These are phyloP conservation scores for Gardenia jasminoides DNA, from an alignment of 257 asterid species.

Conservation along the genomic window DNA sequence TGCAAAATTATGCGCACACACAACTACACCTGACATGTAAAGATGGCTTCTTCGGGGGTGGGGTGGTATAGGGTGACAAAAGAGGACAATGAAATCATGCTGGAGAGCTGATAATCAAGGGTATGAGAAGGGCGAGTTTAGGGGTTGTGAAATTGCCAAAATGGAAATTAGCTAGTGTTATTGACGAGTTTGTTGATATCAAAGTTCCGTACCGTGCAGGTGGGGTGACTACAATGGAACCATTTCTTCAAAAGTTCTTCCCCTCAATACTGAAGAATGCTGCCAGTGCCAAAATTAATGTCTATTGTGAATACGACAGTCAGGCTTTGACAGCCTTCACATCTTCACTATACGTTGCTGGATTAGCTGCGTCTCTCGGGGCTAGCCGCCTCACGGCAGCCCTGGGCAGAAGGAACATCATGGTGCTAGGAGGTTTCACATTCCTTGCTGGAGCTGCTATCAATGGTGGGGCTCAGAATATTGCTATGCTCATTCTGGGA, in stretches of 20 bases:
- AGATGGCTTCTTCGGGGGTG: too few species aligned
- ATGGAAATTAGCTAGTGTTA: too few species aligned
- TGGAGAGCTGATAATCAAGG: too few species aligned
- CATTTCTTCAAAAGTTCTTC: constrained; percentile 29
- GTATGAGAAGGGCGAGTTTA: too few species aligned
- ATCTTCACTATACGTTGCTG: constrained; percentile 24
- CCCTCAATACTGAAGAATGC: constrained; percentile 21
- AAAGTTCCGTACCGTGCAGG: neutral
- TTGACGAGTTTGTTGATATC: too few species aligned
- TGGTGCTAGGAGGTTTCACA: constrained; percentile 21
- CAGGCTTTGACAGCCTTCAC: constrained; percentile 29
- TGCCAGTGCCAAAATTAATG: neutral
- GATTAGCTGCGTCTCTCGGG: constrained; percentile 16
- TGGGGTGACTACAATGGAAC: constrained; percentile 30
- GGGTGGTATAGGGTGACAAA: too few species aligned
- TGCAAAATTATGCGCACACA: too few species aligned
- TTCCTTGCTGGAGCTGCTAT: constrained; percentile 22
- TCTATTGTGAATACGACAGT: constrained; percentile 22
- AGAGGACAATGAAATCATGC: too few species aligned
- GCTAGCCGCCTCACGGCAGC: constrained; percentile 18
- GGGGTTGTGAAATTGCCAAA: too few species aligned
- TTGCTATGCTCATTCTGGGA: constrained; percentile 26
- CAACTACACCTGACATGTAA: too few species aligned
- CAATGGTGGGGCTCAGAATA: constrained; percentile 10
- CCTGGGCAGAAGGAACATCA: constrained; percentile 22